Evolutionary conservation across 2,329 filamentous ascomycete genomes (phyloP), one percentile per base, ranked within the genome.

Genomic region (Diaporthe batatas): DNA sequence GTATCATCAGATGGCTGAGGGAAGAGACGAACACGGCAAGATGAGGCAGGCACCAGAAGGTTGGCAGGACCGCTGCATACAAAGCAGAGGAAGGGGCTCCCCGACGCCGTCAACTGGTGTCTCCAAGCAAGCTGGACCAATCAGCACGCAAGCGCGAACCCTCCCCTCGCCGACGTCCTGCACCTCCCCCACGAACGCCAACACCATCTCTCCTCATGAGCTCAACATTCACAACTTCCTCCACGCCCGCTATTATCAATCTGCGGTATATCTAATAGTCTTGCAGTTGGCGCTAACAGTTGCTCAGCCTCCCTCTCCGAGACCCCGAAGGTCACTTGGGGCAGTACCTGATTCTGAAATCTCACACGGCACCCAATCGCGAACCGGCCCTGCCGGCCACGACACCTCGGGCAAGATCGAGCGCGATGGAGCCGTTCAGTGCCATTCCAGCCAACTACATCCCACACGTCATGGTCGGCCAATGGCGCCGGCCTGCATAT

Each of bases 381-480:
- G 39, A 42, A 42, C 39, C 39, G 39, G n/a, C n/a, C n/a, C n/a
- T n/a, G n/a, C n/a, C n/a, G n/a, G 14, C 39, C 14, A 42, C 39
- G 39, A 42, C 16, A 51, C 44, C 39, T 36, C 12, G 49, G 36
- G 21, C 49, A 29, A 58, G 32, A 29, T 16, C 70, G 42, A 57
- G 49, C 34, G 36, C 62, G n/a, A 68, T 58, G 55, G 67, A 70
- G 55, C 58, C 34, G 10, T 36, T 36, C 34, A 36, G 34, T 36
- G 34, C 39, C 23, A 54, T 57, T 62, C 58, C 70, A 58, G 51
- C 73, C 53, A 53, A 62, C 44, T 55, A 64, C 68, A 72, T 65
- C 68, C 55, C 69, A 59, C 65, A 75, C 74, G 72, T 75, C 74
- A 74, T 59, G 57, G 44, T 23, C 57, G 42, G 32, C 71, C 73